Conservation (phyloP, 108 stramenopile genomes). For the Cyclotella atomus region DNA sequence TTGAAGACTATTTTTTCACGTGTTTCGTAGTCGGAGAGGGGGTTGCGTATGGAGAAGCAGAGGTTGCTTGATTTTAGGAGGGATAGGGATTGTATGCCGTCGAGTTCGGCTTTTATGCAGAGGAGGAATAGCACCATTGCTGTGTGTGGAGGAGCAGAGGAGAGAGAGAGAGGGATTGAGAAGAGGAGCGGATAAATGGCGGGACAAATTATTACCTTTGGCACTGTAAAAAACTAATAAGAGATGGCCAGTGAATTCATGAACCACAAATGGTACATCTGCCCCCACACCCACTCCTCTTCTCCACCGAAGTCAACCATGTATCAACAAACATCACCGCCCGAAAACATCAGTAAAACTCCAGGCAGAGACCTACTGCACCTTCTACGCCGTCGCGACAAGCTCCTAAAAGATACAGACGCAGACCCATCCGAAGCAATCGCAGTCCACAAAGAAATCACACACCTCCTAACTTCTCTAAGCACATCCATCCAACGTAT, state of each 20-base stretch:
- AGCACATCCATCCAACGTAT: constrained; percentile 14
- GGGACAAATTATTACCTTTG: too few relatives aligned
- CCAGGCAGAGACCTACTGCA: constrained; percentile 23
- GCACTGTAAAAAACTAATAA: too few relatives aligned
- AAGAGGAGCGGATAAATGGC: neutral
- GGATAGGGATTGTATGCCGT: constrained; percentile 59
- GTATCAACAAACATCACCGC: neutral
- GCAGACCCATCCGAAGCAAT: neutral
- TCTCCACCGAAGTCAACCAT: too few relatives aligned
- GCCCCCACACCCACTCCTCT: too few relatives aligned
- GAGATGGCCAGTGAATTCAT: too few relatives aligned
- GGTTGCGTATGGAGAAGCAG: constrained; percentile 73
- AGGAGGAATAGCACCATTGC: constrained; percentile 80
- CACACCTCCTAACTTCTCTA: neutral
- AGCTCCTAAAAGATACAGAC: constrained; percentile 2
- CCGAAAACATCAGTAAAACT: neutral
- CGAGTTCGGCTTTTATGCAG: constrained; percentile 84
- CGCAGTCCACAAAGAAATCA: constrained; percentile 13
- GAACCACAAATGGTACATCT: too few relatives aligned
- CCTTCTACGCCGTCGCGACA: constrained; percentile 32
- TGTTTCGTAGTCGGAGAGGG: constrained; percentile 69
- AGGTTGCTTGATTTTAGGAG: constrained; percentile 61
- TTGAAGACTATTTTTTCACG: constrained; percentile 84
- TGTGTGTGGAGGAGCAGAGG: neutral
- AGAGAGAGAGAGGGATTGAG: neutral